Base-by-base conservation (phyloP, 768 basidiomycete genomes). In the Auricularia heimuer region DNA sequence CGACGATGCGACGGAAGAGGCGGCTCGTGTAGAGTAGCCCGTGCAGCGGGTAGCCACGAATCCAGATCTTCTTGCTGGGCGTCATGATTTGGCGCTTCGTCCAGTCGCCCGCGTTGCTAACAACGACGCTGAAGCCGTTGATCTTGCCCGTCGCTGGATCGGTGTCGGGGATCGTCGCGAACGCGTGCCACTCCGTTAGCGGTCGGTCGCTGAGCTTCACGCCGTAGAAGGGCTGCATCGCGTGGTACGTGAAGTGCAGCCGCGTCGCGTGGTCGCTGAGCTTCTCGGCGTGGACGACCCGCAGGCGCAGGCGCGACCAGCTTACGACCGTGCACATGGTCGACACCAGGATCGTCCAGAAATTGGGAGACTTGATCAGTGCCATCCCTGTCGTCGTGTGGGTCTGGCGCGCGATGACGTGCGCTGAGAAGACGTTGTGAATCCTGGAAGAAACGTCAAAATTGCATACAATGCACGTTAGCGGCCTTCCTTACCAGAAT, bases 201-300 rank as follows among this genome's bases (percentile, higher is more conserved):
- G 47, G 47, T 8, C 47, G 47, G 47, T 51, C 47, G 47, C 47
- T 51, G 10, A 51, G 18, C 47, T 51, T 51, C 18, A 51, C 47
- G 47, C 47, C 47, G 47, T 51, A 51, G 47, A 51, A 51, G 10
- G 47, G 47, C 47, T 51, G 47, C 47, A 51, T 51, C 47, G 47
- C 47, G 47, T 51, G 47, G 47, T 51, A 51, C 47, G 14, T 37
- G 64, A 65, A 65, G 45, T 65, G 42, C 24, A 65, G 61, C n/a
- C 64, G 58, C 36, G 61, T 58, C 58, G 64, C 64, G 44, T 65
- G 64, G 34, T 61, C 54, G 21, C 58, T 61, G 18, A 65, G 64
- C 42, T 61, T 51, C 60, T 65, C 64, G 29, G 64, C 35, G 56
- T 39, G 39, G 8, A 65, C 47, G 18, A 6, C 47, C 6, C 47